Base-by-base conservation (phyloP, 2,329 filamentous ascomycete genomes). In the Hypoxylon sp. region DNA sequence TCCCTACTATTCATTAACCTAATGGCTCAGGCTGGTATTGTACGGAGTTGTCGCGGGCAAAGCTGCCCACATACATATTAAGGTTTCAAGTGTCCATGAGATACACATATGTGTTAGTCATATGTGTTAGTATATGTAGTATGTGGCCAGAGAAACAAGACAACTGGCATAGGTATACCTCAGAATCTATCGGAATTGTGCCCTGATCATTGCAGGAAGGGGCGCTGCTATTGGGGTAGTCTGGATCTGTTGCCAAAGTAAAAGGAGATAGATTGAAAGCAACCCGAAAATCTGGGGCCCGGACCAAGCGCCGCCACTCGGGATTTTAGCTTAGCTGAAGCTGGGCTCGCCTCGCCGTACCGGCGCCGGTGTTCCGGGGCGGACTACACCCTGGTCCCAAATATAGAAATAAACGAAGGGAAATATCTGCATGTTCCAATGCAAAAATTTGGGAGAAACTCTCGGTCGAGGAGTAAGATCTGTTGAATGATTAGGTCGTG, bases 361-460 rank as follows among this genome's bases (percentile, higher is more conserved):
- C 43, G 30, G 36, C 19, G 30, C 55, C 55, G 43, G 21, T 28
- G 28, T 28, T 34, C 28, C 53, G 38, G 53, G 41, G 32, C 21
- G 23, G 14, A 28, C 13, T 14, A 11, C 2, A 56, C 51, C 21
- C 32, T 32, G 5, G 38, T 14, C 3, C 7, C 5, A n/a, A 19
- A 19, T n/a, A 17, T 5, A 5, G 38, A 43, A 7, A 34, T 17
- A 21, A 6, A 23, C 43, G 13, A 52, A 38, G 14, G 32, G 6
- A 21, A 38, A 7, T 6, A 30, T 9, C 28, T 30, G 28, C 28
- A 30, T 5, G 3, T 7, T 25, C 32, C 17, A n/a, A 38, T 25
- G 32, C 7, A 43, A 19, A 11, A 43, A 19, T 19, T 43, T 10
- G 2, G 17, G 17, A 11, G 17, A 43, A 43, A 21, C 9, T 21